Evolutionary conservation across 106 monocot genomes (phyloP), one percentile per base, ranked within the genome.

Genomic region (Narthecium ossifragum): DNA sequence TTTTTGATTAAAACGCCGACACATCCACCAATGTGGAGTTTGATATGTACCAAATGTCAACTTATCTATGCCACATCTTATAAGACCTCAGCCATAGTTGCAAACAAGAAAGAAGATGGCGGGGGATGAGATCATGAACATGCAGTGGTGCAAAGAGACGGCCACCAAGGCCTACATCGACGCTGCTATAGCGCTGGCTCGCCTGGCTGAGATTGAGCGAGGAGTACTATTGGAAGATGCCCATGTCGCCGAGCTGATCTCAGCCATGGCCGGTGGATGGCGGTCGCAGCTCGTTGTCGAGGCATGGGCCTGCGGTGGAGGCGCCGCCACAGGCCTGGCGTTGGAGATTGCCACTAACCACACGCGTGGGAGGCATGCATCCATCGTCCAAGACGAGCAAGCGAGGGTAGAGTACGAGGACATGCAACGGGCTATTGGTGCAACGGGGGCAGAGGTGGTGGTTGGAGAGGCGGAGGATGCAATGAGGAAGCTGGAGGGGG

Each of bases 181-280:
- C 49, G 75, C 89, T 51, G 85, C 83, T 8, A 55, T 66, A 66
- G 27, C 62, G 5, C 70, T 77, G 2, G 46, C 69, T 7, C n/a
- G n/a, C n/a, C n/a, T n/a, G n/a, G n/a, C n/a, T n/a, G n/a, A n/a
- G n/a, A n/a, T n/a, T n/a, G 36, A 60, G 27, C 55, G 30, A 1
- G 60, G 46, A 5, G 20, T 30, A 10, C n/a, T n/a, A n/a, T n/a
- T n/a, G n/a, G 72, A 63, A 2, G 72, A 73, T 28, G 38, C 73
- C 17, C 71, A 70, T 8, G 80, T 68, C n/a, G 92, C 88, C 4
- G 88, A 88, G 78, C 67, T 94, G 48, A 71, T 94, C 43, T 70
- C 85, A 0, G 85, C 89, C 60, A 73, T 94, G 85, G 93, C 85
- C 21, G 93, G 93, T 0, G 93, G 93, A 0, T 94, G 93, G 93